phyloP scores from a whole-genome alignment of 371 early-diverging fungal genomes.

The Entomophthora muscae region DNA sequence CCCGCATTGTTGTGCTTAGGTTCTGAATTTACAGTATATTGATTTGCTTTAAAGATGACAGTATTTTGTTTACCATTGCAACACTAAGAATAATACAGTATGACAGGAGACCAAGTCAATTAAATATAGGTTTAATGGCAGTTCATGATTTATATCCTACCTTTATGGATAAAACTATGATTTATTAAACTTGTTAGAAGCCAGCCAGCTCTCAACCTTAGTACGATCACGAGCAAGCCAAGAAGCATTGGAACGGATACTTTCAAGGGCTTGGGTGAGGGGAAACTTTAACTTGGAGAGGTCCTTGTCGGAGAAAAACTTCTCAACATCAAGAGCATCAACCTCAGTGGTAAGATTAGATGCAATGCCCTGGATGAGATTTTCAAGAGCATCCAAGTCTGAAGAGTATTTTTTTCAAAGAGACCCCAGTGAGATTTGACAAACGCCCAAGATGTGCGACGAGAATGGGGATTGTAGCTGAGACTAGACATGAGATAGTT shows the following conservation, averaged over 20 bases:
- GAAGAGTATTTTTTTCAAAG: conserved; percentile 42
- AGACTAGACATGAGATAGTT: conserved; percentile 29
- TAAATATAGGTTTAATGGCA: too few species aligned
- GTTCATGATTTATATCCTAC: too few species aligned
- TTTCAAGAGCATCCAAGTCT: conserved; percentile 53
- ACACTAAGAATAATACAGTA: too few species aligned
- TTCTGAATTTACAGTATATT: too few species aligned
- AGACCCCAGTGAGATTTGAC: conserved; percentile 48
- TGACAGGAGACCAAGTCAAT: too few species aligned
- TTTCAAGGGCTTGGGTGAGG: conserved; percentile 71
- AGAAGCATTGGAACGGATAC: conserved; percentile 47
- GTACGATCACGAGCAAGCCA: conserved; percentile 64
- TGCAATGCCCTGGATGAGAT: conserved; percentile 43
- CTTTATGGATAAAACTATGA: too few species aligned
- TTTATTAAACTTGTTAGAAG: too few species aligned
- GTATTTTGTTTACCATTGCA: too few species aligned
- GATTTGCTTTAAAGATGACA: too few species aligned
- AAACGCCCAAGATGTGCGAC: conserved; percentile 59
- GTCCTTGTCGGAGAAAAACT: conserved; percentile 56
- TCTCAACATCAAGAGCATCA: conserved; percentile 41
- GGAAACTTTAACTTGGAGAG: conserved; percentile 49
- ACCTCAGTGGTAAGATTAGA: conserved; percentile 43
- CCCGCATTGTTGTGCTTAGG: too few species aligned
- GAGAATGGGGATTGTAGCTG: conserved; percentile 33
- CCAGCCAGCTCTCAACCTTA: conserved; percentile 51